Base-by-base conservation (phyloP, 176 grass and related monocot genomes). In the Bolboschoenus planiculmis region DNA sequence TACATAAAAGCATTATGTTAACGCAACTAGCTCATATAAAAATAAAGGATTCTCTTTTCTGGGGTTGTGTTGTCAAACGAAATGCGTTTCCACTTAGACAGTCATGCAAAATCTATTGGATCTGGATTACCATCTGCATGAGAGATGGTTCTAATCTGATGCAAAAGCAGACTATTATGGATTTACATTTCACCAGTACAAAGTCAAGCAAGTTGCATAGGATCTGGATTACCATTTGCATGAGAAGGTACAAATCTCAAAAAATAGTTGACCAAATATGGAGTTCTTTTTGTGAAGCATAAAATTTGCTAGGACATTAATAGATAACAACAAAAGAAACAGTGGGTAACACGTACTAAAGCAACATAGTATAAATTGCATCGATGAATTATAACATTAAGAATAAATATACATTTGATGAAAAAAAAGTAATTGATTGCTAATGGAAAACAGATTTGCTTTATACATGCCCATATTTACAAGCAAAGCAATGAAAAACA, bases 401-500 rank as follows among this genome's bases (percentile, higher is more conserved):
- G 66, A 62, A 56, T 26, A 20, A 60, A 10, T 75, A 21, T 75
- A 79, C 5, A 76, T 10, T 43, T 80, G 5, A n/a, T 63, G 50
- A 36, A 58, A 83, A 88, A 35, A 86, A 62, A 80, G 72, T 59
- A 67, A 63, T 59, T 72, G 60, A 72, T 48, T 5, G 13, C 0
- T 43, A 50, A 71, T 57, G 23, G 57, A 68, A 42, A 84, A 80
- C 29, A 40, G 84, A 84, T 80, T 86, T 56, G 63, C 78, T 61
- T 72, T 88, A 58, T 88, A 86, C 68, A 91, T 67, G 27, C 29
- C 14, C 18, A 51, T 11, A 34, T 83, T 85, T 57, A 87, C 34
- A 78, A 57, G 50, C 39, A 53, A 47, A 76, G 24, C 18, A 13
- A 71, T 57, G 23, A 74, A 68, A 42, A 84, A 80, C 29, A 40